A percentile compares a stretch with the other conserved stretches of the same genome.
phyloP scores from a whole-genome alignment of 2,329 filamentous ascomycete species.

The Cercospora sp. region DNA sequence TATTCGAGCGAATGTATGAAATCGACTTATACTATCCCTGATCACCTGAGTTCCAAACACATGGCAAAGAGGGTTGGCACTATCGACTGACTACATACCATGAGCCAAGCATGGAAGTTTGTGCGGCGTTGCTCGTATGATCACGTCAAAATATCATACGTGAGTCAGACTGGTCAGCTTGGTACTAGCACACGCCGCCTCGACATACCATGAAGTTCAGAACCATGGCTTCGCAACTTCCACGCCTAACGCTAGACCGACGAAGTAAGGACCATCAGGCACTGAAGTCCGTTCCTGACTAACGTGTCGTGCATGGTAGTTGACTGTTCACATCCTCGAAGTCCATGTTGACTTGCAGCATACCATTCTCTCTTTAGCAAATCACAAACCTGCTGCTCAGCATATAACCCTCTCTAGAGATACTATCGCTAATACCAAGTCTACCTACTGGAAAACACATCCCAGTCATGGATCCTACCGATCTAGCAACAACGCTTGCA shows the following conservation, averaged over 20 bases:
- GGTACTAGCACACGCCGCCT: neutral
- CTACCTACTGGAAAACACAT: neutral
- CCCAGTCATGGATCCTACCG: neutral
- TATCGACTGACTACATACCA: neutral
- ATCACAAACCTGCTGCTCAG: neutral
- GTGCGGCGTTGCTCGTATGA: neutral
- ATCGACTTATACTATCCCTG: neutral
- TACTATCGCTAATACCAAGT: neutral
- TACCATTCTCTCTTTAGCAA: neutral
- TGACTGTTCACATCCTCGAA: neutral
- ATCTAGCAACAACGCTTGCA: neutral
- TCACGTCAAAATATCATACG: neutral
- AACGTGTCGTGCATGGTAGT: neutral
- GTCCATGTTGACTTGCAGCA: neutral
- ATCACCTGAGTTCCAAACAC: neutral
- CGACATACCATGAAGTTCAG: neutral
- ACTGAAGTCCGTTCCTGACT: neutral
- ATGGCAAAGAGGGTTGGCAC: neutral
- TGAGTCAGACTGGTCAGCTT: neutral
- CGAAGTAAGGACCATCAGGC: neutral
- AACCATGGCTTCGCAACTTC: neutral
- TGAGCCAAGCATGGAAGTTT: neutral
- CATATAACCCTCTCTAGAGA: neutral
- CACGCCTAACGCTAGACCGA: neutral
- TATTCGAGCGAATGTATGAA: neutral